These are phyloP conservation scores for Hirsutella thompsonii DNA, from an alignment of 2,329 filamentous ascomycete species.

Conservation along the genomic window DNA sequence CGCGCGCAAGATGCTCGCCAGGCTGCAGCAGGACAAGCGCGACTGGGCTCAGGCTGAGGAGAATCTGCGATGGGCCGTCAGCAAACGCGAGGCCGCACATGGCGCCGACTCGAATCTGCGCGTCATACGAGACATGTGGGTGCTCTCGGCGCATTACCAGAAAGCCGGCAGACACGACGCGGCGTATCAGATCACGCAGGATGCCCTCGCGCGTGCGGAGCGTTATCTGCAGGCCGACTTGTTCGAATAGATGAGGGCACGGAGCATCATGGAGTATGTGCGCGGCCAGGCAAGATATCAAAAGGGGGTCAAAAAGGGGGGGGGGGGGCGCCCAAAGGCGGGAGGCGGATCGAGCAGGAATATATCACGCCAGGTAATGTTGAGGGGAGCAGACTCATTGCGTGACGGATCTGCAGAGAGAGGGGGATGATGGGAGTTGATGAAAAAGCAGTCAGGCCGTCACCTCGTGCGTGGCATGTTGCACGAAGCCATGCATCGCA, in stretches of 20 bases:
- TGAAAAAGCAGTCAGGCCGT: too few relatives aligned
- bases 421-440: too few relatives aligned
- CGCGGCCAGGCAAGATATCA: too few relatives aligned
- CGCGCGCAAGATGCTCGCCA: constrained; percentile 23
- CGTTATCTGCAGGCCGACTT: constrained; percentile 12
- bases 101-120: constrained; percentile 20
- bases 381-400: too few relatives aligned
- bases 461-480: too few relatives aligned
- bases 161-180: constrained; percentile 15
- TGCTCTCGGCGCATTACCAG: constrained; percentile 20
- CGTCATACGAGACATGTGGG: constrained; percentile 25
- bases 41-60: constrained; percentile 19
- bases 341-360: too few relatives aligned
- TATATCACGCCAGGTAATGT: too few relatives aligned
- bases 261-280: not conserved
- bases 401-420: too few relatives aligned
- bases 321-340: too few relatives aligned
- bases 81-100: constrained; percentile 21
- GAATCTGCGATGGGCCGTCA: constrained; percentile 18
- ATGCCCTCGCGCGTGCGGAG: constrained; percentile 19
- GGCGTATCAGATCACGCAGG: constrained; percentile 15
- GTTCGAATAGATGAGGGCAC: not conserved
- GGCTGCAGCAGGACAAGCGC: constrained; percentile 18
- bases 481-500: too few relatives aligned
- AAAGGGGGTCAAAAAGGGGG: too few relatives aligned